These are phyloP conservation scores for Candida argentea DNA, from an alignment of 805 yeast genomes.

Conservation along the genomic window DNA sequence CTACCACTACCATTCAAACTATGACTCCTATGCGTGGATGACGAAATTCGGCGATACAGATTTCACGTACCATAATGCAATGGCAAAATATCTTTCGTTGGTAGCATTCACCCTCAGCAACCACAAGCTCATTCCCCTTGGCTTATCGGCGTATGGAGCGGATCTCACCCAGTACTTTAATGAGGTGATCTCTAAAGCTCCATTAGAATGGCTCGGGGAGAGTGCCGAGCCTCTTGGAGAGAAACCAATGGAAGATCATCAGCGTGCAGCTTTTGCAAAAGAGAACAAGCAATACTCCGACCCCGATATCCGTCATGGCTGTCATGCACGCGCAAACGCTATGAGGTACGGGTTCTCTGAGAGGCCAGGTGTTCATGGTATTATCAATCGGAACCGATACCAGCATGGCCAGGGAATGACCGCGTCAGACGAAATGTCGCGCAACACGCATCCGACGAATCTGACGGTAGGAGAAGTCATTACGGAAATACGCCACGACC, in stretches of 20 bases:
- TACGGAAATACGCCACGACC: conserved; percentile 11
- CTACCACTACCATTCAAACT: conserved; percentile 48
- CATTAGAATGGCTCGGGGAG: conserved; percentile 24
- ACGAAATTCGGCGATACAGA: conserved; percentile 41
- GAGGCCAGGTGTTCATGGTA: conserved; percentile 7
- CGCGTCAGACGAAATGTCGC: conserved; percentile 1
- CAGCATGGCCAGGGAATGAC: conserved; percentile 9
- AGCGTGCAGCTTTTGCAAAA: conserved; percentile 1
- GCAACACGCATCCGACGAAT: conserved; percentile 8
- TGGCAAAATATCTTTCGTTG: conserved; percentile 53
- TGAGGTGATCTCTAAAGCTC: conserved; percentile 16
- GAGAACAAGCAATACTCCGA: neutral
- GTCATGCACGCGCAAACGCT: conserved; percentile 6
- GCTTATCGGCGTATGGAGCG: conserved; percentile 36
- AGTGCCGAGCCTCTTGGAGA: neutral
- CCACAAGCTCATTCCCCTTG: conserved; percentile 43
- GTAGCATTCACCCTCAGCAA: conserved; percentile 45
- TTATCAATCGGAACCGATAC: conserved; percentile 7
- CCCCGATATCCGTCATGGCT: conserved; percentile 1
- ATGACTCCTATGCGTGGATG: conserved; percentile 51
- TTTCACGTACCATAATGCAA: conserved; percentile 41
- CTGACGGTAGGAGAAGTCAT: conserved; percentile 16
- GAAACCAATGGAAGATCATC: neutral
- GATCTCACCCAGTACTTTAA: conserved; percentile 30
- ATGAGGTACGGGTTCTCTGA: no score